A percentile compares a stretch with the other conserved stretches of the same genome.
These are phyloP conservation scores for Aspergillus pseudoviridinutans DNA, from an alignment of 2,329 filamentous ascomycete species.

Conservation along the genomic window DNA sequence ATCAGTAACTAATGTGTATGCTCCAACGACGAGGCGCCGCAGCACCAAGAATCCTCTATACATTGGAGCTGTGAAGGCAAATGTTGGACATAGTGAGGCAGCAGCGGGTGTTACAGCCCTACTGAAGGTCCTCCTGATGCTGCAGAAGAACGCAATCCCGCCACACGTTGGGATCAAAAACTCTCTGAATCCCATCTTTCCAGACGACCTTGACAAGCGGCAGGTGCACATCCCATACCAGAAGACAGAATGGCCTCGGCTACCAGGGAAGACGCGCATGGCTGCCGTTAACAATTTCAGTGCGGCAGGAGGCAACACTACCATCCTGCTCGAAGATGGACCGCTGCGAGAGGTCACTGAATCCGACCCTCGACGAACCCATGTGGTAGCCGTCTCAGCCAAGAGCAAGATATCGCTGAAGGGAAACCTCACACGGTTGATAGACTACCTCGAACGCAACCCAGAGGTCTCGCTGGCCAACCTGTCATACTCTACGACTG, in stretches of 20 bases:
- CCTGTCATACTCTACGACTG: conserved; percentile 63
- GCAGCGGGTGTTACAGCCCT: conserved; percentile 38
- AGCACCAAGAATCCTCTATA: conserved; percentile 22
- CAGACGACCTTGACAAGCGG: conserved; percentile 23
- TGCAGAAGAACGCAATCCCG: conserved; percentile 60
- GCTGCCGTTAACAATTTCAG: conserved; percentile 49
- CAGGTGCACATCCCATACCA: conserved; percentile 34
- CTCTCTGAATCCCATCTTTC: conserved; percentile 29
- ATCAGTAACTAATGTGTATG: conserved; percentile 34
- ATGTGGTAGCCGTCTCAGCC: conserved; percentile 57
- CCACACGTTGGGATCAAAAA: conserved; percentile 65
- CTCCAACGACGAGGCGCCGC: conserved; percentile 59
- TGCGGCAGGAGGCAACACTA: conserved; percentile 63
- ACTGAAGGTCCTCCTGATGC: conserved; percentile 62
- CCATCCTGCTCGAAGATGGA: conserved; percentile 46
- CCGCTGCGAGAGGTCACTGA: conserved; percentile 54
- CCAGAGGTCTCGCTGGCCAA: conserved; percentile 46
- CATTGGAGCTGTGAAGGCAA: conserved; percentile 31
- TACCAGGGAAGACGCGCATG: conserved; percentile 27
- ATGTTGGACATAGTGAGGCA: conserved; percentile 46
- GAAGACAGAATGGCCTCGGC: conserved; percentile 34
- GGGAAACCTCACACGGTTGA: conserved; percentile 52
- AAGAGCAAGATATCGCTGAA: conserved; percentile 45
- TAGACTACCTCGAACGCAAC: conserved; percentile 37
- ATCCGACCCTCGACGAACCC: conserved; percentile 46